A percentile compares a stretch with the other conserved stretches of the same genome.
Conservation (phyloP, 2,329 filamentous ascomycete species). For the Macrophomina phaseolina region DNA sequence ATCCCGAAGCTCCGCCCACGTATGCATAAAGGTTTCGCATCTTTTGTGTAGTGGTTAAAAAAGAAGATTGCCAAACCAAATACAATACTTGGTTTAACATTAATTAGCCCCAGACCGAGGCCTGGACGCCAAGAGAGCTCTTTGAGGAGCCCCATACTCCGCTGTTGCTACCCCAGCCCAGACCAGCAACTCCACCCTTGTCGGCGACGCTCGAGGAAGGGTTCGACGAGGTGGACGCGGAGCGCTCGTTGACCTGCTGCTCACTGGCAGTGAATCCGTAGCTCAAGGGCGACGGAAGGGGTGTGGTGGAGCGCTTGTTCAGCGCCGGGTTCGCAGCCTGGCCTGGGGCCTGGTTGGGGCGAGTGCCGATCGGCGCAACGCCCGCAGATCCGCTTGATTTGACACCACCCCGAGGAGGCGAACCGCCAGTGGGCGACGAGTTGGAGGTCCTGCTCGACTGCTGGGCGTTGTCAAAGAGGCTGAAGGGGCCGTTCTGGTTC, state of each 20-base stretch:
- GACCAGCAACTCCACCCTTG: constrained; percentile 46
- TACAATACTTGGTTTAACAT: constrained; percentile 28
- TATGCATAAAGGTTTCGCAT: constrained; percentile 40
- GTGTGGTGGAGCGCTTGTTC: constrained; percentile 86
- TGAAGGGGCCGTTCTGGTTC: constrained; percentile 59
- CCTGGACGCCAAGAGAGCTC: constrained; percentile 77
- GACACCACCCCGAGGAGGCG: constrained; percentile 71
- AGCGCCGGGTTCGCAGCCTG: constrained; percentile 65
- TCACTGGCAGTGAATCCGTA: constrained; percentile 70
- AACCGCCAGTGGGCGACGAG: constrained; percentile 78
- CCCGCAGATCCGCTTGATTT: constrained; percentile 64
- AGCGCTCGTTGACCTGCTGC: constrained; percentile 60
- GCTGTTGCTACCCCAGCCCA: constrained; percentile 78
- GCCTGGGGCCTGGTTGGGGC: constrained; percentile 69
- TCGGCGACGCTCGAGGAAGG: constrained; percentile 54
- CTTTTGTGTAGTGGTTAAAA: constrained; percentile 23
- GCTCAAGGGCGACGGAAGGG: constrained; percentile 85
- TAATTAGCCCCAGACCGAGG: constrained; percentile 87
- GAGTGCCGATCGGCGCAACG: constrained; percentile 92
- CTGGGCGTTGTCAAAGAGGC: constrained; percentile 59
- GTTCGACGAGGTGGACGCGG: constrained; percentile 65
- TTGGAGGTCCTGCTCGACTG: constrained; percentile 79
- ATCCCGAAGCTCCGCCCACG: constrained; percentile 22
- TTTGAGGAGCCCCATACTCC: constrained; percentile 82
- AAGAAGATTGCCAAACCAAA: constrained; percentile 30